A percentile compares a stretch with the other conserved stretches of the same genome.
Evolutionary conservation across 371 early-diverging fungal genomes (phyloP).

Genomic region (Syncephalis plumigaleata): DNA sequence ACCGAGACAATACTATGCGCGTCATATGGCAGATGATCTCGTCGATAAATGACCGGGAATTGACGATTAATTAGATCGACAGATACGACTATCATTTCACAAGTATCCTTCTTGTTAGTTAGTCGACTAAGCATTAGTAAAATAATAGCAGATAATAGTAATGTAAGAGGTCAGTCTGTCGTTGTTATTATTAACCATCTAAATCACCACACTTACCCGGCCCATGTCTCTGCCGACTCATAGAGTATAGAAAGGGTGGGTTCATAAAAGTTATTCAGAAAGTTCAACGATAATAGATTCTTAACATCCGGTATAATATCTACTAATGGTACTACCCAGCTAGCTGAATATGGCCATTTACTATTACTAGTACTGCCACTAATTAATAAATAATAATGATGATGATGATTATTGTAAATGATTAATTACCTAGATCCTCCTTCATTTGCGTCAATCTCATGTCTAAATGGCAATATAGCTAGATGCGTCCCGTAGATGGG

Average conservation of each 20-base stretch:
- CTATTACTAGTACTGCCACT: conserved; percentile 11
- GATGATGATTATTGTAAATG: neutral
- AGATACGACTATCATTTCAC: conserved; percentile 66
- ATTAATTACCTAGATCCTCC: too few relatives aligned
- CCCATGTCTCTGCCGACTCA: conserved; percentile 66
- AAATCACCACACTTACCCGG: conserved; percentile 57
- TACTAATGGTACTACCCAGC: conserved; percentile 63
- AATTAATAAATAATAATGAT: neutral
- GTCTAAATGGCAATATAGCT: conserved; percentile 81
- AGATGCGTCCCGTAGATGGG: conserved; percentile 72
- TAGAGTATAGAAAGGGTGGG: conserved; percentile 90
- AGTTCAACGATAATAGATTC: conserved; percentile 75
- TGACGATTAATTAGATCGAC: conserved; percentile 55
- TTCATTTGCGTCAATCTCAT: conserved; percentile 18
- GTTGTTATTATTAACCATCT: too few relatives aligned
- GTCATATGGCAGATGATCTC: conserved; percentile 71
- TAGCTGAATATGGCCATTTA: conserved; percentile 48
- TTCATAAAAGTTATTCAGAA: conserved; percentile 78
- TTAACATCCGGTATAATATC: conserved; percentile 48
- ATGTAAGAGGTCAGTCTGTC: too few relatives aligned
- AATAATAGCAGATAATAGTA: too few relatives aligned
- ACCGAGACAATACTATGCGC: conserved; percentile 46
- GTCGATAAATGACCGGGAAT: conserved; percentile 63
- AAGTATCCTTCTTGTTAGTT: conserved; percentile 52
- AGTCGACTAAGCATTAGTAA: conserved; percentile 48